Base-by-base conservation (phyloP, 2,329 filamentous ascomycete genomes). In the Xylariaceae sp. region DNA sequence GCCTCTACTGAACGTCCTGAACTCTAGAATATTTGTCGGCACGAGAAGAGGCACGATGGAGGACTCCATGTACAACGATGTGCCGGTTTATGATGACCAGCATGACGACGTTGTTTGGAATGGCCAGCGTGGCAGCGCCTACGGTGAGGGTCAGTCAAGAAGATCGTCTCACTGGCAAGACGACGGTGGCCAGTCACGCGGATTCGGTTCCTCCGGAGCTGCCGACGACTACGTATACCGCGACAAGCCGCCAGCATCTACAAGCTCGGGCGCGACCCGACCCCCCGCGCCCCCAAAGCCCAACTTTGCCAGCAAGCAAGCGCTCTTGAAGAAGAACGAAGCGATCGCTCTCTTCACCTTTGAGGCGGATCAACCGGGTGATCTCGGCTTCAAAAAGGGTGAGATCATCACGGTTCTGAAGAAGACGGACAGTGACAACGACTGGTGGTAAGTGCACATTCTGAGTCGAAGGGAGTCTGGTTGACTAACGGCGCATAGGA, bases 331-430 rank as follows among this genome's bases (percentile, higher is more conserved):
- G 71, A 81, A 83, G 66, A 92, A 97, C 66, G 90, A 97, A 75
- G 94, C 92, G 0, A 81, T 97, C 17, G 94, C 94, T 2, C 80
- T 97, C 63, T 97, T 89, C 75, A 96, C 90, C 1, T 99, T 99
- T 71, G 93, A 97, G 64, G 88, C 92, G 0, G 93, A 96, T 69
- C 92, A 97, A 74, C 86, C 91, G 0, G 93, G 93, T 3, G 93
- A 99, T 73, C 74, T 97, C 58, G 90, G 88, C 0, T 99, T 99
- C 77, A 96, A 96, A 78, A 99, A 99, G 80, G 94, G 94, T 17
- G 94, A 99, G 35, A 75, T 97, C 58, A 97, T 99, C 65, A 97
- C 92, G 0, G 92, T 99, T 59, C 74, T 96, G 59, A 97, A 99
- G 79, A 89, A 89, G 75, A 97, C 93, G 4, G 90, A 97, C 3